These are phyloP conservation scores for Pythium graminicola DNA, from an alignment of 352 stramenopile species.

Conservation along the genomic window DNA sequence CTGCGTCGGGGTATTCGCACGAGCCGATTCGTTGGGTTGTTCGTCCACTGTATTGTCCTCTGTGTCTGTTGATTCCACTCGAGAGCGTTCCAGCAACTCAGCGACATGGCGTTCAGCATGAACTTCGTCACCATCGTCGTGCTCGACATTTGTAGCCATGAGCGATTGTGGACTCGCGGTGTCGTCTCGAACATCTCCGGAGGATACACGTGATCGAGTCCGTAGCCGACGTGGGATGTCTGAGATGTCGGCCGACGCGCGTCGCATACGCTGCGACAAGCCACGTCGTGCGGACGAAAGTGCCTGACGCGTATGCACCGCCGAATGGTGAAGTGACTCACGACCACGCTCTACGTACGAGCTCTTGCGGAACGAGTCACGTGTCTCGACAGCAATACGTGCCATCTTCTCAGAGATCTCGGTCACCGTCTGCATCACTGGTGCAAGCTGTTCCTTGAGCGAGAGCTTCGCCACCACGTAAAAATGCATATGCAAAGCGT, in stretches of 20 bases:
- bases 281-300: conserved; percentile 38
- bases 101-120: conserved; percentile 9
- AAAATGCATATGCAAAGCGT: conserved; percentile 40
- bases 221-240: conserved; percentile 45
- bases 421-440: conserved; percentile 39
- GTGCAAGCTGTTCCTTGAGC: conserved; percentile 43
- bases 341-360: conserved; percentile 40
- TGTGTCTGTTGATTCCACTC: conserved; percentile 14
- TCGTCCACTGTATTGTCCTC: conserved; percentile 13
- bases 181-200: conserved; percentile 8
- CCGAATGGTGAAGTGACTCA: conserved; percentile 44
- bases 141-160: conserved; percentile 9
- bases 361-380: conserved; percentile 25
- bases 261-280: conserved; percentile 39
- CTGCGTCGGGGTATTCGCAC: conserved; percentile 1
- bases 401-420: conserved; percentile 40
- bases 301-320: conserved; percentile 39
- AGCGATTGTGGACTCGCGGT: conserved; percentile 8
- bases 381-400: conserved; percentile 29
- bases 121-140: neutral
- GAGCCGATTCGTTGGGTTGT: neutral
- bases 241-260: conserved; percentile 35
- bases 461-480: conserved; percentile 39
- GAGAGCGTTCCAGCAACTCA: conserved; percentile 13
- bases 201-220: conserved; percentile 21